Evolutionary conservation across 345 rosid species (phyloP).

Genomic region (Pugionium cornutum): DNA sequence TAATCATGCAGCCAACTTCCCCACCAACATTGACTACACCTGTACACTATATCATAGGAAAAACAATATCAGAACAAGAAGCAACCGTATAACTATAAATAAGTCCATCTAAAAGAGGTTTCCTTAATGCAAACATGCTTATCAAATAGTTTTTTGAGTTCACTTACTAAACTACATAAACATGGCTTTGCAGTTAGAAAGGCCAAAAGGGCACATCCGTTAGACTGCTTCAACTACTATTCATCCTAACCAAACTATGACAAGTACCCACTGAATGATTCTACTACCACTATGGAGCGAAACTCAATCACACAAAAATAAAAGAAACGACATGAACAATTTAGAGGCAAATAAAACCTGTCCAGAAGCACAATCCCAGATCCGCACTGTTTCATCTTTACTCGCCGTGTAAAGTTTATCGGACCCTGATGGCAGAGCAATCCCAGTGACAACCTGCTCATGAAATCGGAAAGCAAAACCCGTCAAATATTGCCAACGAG

Average conservation of each 20-base stretch:
- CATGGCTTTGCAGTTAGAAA: background rate
- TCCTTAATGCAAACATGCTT: slow-evolving; percentile 17
- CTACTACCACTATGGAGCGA: background rate
- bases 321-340: background rate
- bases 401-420: slow-evolving; percentile 89
- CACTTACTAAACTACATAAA: background rate
- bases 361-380: slow-evolving; percentile 93
- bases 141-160: background rate
- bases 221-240: background rate
- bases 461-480: background rate
- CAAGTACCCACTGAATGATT: background rate
- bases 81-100: background rate
- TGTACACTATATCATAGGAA: slow-evolving; percentile 52
- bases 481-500: slow-evolving; percentile 15
- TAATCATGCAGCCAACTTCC: slow-evolving; percentile 91
- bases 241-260: slow-evolving; percentile 8
- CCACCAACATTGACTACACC: slow-evolving; percentile 68
- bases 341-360: slow-evolving; percentile 56
- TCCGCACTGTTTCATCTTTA: slow-evolving; percentile 75
- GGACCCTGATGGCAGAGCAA: slow-evolving; percentile 77
- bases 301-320: background rate
- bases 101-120: background rate
- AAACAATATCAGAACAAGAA: slow-evolving; percentile 1
- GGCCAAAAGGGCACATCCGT: slow-evolving; percentile 5
- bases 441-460: slow-evolving; percentile 76